Percentiles rank a stretch among this genome's conserved stretches.
phyloP scores from a whole-genome alignment of 768 basidiomycete species.

The Naematelia aurantialba region DNA sequence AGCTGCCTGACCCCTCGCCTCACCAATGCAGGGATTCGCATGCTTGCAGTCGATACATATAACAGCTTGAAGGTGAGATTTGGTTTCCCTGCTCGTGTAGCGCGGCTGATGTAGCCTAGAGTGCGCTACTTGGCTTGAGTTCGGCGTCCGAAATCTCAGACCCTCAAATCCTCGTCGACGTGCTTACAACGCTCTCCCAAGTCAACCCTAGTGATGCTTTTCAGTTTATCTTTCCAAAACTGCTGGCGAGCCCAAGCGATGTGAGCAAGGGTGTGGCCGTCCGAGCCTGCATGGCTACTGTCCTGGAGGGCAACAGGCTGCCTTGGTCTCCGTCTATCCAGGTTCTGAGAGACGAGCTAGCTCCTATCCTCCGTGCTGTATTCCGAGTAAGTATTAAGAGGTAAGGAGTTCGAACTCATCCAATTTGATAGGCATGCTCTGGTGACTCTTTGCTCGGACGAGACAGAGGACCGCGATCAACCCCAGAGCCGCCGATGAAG shows the following conservation, averaged over 20 bases:
- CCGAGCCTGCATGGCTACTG: conserved; percentile 66
- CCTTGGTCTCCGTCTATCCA: conserved; percentile 21
- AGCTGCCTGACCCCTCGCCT: conserved; percentile 56
- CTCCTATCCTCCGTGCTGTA: conserved; percentile 14
- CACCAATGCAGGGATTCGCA: conserved; percentile 60
- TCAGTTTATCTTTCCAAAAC: conserved; percentile 60
- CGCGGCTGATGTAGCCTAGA: conserved; percentile 21
- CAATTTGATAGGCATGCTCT: not conserved
- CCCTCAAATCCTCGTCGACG: conserved; percentile 70
- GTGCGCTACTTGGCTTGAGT: conserved; percentile 61
- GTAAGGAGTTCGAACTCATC: not conserved
- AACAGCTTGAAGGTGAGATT: conserved; percentile 70
- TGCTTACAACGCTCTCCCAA: conserved; percentile 67
- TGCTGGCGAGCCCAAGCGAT: conserved; percentile 71
- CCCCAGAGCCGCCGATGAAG: conserved; percentile 11
- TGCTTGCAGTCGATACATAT: conserved; percentile 68
- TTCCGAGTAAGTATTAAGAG: conserved; percentile 26
- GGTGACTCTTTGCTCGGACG: not conserved
- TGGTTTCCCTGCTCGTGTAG: not conserved
- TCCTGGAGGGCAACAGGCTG: conserved; percentile 59
- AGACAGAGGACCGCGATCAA: not conserved
- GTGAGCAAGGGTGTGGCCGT: conserved; percentile 74
- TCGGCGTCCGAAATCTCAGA: conserved; percentile 63
- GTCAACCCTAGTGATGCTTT: conserved; percentile 65
- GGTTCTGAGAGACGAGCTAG: conserved; percentile 9